Percentiles rank a stretch among this genome's conserved stretches.
These are phyloP conservation scores for Nigrospora sphaerica DNA, from an alignment of 2,329 filamentous ascomycete genomes.

Conservation along the genomic window DNA sequence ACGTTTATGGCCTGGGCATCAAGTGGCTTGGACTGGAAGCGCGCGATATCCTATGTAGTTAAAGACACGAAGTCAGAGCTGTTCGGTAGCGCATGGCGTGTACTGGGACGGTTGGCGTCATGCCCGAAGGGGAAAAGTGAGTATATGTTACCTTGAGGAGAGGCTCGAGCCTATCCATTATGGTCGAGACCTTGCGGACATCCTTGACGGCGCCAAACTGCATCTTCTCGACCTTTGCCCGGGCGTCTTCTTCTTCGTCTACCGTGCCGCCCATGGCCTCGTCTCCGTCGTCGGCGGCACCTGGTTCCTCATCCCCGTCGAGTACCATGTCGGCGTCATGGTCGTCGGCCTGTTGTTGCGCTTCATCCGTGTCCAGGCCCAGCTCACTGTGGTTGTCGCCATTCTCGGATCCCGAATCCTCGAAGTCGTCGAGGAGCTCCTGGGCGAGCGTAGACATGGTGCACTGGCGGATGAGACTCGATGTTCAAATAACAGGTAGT, in stretches of 20 bases:
- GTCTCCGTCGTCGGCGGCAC: constrained; percentile 54
- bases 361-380: constrained; percentile 34
- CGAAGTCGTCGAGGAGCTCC: constrained; percentile 86
- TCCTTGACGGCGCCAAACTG: constrained; percentile 66
- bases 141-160: constrained; percentile 67
- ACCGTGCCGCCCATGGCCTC: constrained; percentile 46
- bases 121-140: constrained; percentile 6
- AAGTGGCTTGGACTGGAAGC: constrained; percentile 65
- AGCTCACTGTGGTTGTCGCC: constrained; percentile 51
- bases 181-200: constrained; percentile 67
- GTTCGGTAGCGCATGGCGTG: constrained; percentile 48
- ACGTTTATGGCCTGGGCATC: constrained; percentile 58
- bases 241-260: constrained; percentile 62
- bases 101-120: constrained; percentile 47
- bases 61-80: constrained; percentile 60
- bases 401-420: constrained; percentile 74
- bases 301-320: constrained; percentile 48
- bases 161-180: constrained; percentile 77
- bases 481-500: constrained; percentile 1
- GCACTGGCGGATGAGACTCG: constrained; percentile 7
- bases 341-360: constrained; percentile 13
- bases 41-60: constrained; percentile 66
- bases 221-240: constrained; percentile 78
- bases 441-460: constrained; percentile 86
- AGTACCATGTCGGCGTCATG: constrained; percentile 47